Evolutionary conservation across 768 basidiomycete genomes (phyloP).

Genomic region (Pholiota conissans): DNA sequence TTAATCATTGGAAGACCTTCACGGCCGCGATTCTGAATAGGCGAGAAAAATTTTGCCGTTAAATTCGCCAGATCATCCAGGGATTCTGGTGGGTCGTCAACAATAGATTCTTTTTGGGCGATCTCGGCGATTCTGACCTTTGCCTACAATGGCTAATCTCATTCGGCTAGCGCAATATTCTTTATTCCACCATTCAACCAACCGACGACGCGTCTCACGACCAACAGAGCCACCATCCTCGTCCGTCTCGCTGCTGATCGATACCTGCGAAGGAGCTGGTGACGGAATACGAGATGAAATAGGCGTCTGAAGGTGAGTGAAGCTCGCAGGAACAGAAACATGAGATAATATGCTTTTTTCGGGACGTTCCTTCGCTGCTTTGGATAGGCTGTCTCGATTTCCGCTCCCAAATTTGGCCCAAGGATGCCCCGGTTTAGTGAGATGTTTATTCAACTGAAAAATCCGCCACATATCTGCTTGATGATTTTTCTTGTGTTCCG

Average conservation of each 20-base stretch:
- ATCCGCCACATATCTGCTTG: constrained; percentile 92
- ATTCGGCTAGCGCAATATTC: constrained; percentile 85
- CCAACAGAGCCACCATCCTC: constrained; percentile 79
- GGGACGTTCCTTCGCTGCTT: constrained; percentile 58
- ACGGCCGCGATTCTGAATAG: constrained; percentile 62
- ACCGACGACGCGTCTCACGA: constrained; percentile 72
- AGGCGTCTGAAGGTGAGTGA: not conserved
- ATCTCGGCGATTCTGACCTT: constrained; percentile 45
- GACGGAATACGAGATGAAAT: not conserved
- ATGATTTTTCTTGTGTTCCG: constrained; percentile 95
- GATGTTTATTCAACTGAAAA: constrained; percentile 90
- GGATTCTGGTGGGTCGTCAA: constrained; percentile 54
- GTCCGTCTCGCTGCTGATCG: constrained; percentile 52
- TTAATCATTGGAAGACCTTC: constrained; percentile 61
- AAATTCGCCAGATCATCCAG: constrained; percentile 69
- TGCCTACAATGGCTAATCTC: constrained; percentile 77
- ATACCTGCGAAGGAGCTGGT: constrained; percentile 29
- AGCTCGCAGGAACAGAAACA: constrained; percentile 52
- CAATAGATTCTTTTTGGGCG: constrained; percentile 1
- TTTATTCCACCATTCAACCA: constrained; percentile 82
- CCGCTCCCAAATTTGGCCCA: constrained; percentile 95
- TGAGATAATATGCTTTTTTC: constrained; percentile 53
- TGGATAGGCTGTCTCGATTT: constrained; percentile 70
- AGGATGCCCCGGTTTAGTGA: constrained; percentile 74
- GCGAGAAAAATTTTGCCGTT: constrained; percentile 68